Evolutionary conservation across 208 protist species (phyloP).

Genomic region (Trypanosoma theileri): DNA sequence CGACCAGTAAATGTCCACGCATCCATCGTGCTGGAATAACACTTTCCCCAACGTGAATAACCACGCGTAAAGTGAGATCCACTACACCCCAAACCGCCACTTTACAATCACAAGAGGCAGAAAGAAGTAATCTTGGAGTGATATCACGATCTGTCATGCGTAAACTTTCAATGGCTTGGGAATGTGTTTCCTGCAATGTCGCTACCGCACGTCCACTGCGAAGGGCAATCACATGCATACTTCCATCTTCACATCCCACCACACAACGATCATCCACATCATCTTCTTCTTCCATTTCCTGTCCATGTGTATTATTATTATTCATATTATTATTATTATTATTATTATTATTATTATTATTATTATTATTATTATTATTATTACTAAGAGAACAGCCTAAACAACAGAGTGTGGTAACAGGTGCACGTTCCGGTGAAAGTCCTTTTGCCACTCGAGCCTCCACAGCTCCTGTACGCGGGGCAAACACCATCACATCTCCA

Average conservation of each 20-base stretch:
- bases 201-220: constrained; percentile 59
- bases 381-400: neutral
- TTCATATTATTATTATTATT: constrained; percentile 3
- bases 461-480: constrained; percentile 84
- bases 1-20: constrained; percentile 41
- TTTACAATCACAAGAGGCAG: constrained; percentile 76
- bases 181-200: constrained; percentile 72
- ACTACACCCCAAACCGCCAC: constrained; percentile 76
- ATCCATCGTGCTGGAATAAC: constrained; percentile 79
- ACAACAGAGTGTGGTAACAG: constrained; percentile 63
- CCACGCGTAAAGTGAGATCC: constrained; percentile 58
- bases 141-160: constrained; percentile 23
- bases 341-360: neutral
- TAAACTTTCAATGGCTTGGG: constrained; percentile 84
- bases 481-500: constrained; percentile 87
- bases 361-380: constrained; percentile 8
- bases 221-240: constrained; percentile 74
- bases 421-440: constrained; percentile 71
- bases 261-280: constrained; percentile 72
- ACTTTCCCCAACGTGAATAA: constrained; percentile 70
- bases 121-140: constrained; percentile 56
- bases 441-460: constrained; percentile 64
- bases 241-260: constrained; percentile 84
- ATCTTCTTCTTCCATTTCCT: neutral
- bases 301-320: neutral